Conservation (phyloP, 495 filamentous ascomycete genomes). For the Wilcoxina mikolae region DNA sequence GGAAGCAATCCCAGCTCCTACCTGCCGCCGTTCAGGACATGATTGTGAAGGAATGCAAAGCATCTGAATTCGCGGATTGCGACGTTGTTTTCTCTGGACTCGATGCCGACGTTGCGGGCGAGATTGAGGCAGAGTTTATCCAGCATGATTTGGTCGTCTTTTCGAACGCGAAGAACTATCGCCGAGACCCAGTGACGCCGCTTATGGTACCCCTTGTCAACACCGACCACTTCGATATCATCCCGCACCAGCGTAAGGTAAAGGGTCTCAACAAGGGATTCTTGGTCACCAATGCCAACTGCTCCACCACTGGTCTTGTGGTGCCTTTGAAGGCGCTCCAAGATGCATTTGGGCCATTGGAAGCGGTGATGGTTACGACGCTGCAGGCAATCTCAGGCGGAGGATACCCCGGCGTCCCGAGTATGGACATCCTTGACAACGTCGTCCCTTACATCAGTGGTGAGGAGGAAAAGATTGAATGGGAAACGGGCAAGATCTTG, state of each 20-base stretch:
- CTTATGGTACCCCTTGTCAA: conserved; percentile 78
- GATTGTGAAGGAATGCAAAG: conserved; percentile 58
- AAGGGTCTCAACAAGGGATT: conserved; percentile 60
- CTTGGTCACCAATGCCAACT: conserved; percentile 81
- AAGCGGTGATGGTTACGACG: conserved; percentile 67
- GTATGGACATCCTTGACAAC: conserved; percentile 61
- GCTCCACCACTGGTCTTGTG: conserved; percentile 75
- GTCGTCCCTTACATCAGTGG: conserved; percentile 76
- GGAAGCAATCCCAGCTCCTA: conserved; percentile 71
- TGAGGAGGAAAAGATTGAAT: conserved; percentile 79
- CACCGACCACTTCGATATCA: conserved; percentile 58
- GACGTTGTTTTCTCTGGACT: conserved; percentile 83
- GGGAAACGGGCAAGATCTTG: conserved; percentile 74
- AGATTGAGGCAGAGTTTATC: conserved; percentile 69
- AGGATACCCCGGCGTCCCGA: conserved; percentile 75
- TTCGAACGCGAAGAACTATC: conserved; percentile 83
- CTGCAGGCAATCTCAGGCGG: conserved; percentile 76
- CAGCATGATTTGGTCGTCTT: conserved; percentile 65
- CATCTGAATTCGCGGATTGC: conserved; percentile 62
- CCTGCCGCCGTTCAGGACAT: conserved; percentile 49
- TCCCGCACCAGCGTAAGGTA: conserved; percentile 57
- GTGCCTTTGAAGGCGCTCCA: conserved; percentile 77
- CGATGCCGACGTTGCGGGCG: conserved; percentile 68
- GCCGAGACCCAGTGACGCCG: conserved; percentile 66
- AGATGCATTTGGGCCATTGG: conserved; percentile 57